A percentile compares a stretch with the other conserved stretches of the same genome.
phyloP scores from a whole-genome alignment of 164 flowering plant species.

The Aristolochia californica region DNA sequence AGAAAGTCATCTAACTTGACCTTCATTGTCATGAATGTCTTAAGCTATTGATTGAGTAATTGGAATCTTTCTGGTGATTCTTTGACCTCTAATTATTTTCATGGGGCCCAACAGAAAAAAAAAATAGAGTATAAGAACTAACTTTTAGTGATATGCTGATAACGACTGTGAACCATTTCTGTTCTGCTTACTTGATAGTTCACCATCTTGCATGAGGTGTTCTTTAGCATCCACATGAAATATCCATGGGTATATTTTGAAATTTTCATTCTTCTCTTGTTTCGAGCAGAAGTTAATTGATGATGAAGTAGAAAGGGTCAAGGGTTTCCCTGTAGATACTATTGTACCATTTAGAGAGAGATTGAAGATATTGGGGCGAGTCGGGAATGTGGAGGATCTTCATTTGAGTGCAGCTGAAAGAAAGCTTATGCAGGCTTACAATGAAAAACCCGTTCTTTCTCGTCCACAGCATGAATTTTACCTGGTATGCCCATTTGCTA shows the following conservation, averaged over 20 bases:
- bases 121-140: too few relatives aligned
- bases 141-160: too few relatives aligned
- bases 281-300: constrained; percentile 60
- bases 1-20: too few relatives aligned
- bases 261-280: not conserved
- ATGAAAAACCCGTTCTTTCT: constrained; percentile 96
- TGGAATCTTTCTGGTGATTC: too few relatives aligned
- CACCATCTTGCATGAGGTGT: too few relatives aligned
- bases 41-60: too few relatives aligned
- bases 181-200: too few relatives aligned
- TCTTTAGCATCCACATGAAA: too few relatives aligned
- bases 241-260: too few relatives aligned
- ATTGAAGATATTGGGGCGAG: constrained; percentile 90
- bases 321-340: constrained; percentile 67
- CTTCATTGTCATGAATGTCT: constrained; percentile 8
- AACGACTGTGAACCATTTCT: too few relatives aligned
- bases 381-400: constrained; percentile 83
- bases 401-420: constrained; percentile 73
- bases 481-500: constrained; percentile 27
- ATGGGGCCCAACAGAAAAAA: too few relatives aligned
- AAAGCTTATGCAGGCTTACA: constrained; percentile 94
- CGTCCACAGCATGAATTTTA: constrained; percentile 98
- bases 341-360: constrained; percentile 76
- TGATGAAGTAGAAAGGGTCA: constrained; percentile 85
- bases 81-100: too few relatives aligned